These are phyloP conservation scores for Lepiota venenata DNA, from an alignment of 768 basidiomycete genomes.

Conservation along the genomic window DNA sequence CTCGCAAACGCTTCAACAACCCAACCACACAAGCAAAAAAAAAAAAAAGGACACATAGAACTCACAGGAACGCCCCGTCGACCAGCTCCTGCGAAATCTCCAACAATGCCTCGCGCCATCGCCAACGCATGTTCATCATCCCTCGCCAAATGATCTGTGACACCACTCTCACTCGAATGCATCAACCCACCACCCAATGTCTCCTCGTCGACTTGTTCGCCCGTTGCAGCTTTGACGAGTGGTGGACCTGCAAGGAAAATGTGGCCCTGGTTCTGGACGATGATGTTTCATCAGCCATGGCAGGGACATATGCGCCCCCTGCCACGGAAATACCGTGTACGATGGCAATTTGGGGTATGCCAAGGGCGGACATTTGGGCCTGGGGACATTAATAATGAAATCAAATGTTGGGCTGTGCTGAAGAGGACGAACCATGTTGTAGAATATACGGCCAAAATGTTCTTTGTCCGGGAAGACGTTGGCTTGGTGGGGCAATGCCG, in stretches of 20 bases:
- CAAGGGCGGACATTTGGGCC: slow-evolving; percentile 91
- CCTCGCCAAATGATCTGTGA: slow-evolving; percentile 83
- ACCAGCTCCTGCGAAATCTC: slow-evolving; percentile 71
- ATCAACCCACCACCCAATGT: slow-evolving; percentile 87
- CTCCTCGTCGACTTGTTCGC: slow-evolving; percentile 91
- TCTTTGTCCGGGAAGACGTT: slow-evolving; percentile 95
- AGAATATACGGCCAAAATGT: slow-evolving; percentile 95
- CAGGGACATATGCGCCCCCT: slow-evolving; percentile 91
- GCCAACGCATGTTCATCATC: slow-evolving; percentile 85
- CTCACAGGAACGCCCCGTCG: slow-evolving; percentile 48
- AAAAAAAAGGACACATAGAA: slow-evolving; percentile 6
- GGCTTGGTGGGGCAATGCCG: slow-evolving; percentile 89
- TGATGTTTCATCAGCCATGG: slow-evolving; percentile 94
- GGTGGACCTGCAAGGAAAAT: slow-evolving; percentile 96
- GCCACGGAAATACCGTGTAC: slow-evolving; percentile 96
- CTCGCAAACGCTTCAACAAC: background rate
- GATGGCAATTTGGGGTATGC: slow-evolving; percentile 88
- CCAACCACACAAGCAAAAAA: background rate
- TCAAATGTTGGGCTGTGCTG: background rate
- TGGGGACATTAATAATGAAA: slow-evolving; percentile 24
- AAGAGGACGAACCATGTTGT: slow-evolving; percentile 76
- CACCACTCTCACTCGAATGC: slow-evolving; percentile 90
- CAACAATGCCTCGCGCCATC: slow-evolving; percentile 72
- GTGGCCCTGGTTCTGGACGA: slow-evolving; percentile 85
- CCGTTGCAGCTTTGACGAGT: slow-evolving; percentile 91